Evolutionary conservation across 73 alveolate species (phyloP), one percentile per base, ranked within the genome.

Genomic region (Paramecium biaurelia): DNA sequence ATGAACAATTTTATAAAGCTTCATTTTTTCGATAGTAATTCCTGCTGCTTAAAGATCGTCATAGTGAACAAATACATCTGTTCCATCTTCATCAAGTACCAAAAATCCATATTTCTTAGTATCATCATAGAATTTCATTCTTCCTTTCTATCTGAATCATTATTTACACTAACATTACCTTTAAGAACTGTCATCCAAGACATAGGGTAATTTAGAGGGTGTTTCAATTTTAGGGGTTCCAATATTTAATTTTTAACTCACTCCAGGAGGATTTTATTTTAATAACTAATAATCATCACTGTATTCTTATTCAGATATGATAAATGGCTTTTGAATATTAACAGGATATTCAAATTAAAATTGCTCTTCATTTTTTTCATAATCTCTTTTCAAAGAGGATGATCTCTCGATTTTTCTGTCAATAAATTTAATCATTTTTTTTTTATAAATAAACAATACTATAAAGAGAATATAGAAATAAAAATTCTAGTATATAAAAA

Each of bases 11-110:
- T 63, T 63, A 47, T 59, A 70, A 3, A 23, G 38, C 53, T 70
- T 89, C 18, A 89, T 26, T 28, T 45, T 89, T 30, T 96, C 97
- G 37, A 89, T 85, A 11, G 97, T 76, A 18, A 96, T 67, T 34
- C 93, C 93, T 4, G 97, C 92, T 14, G 85, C 85, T 42, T 85
- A 92, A 76, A 96, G 76, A 93, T 96, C 98, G 38, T 96, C 98
- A 32, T 58, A 90, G 37, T 96, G 97, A 59, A 94, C 96, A 68
- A 96, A 96, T 23, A 96, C 96, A 85, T 96, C 98, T n/a, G 93
- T 94, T 12, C 97, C 97, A 85, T 96, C 98, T 7, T 85, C 38
- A 53, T 96, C 98, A 11, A 93, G 68, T 1, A 96, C 97, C 56
- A 96, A 67, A 92, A 96, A 96, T 11, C 98, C 98, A 86, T 92